Base-by-base conservation (phyloP, 306 rosid genomes). In the Quercus robur region DNA sequence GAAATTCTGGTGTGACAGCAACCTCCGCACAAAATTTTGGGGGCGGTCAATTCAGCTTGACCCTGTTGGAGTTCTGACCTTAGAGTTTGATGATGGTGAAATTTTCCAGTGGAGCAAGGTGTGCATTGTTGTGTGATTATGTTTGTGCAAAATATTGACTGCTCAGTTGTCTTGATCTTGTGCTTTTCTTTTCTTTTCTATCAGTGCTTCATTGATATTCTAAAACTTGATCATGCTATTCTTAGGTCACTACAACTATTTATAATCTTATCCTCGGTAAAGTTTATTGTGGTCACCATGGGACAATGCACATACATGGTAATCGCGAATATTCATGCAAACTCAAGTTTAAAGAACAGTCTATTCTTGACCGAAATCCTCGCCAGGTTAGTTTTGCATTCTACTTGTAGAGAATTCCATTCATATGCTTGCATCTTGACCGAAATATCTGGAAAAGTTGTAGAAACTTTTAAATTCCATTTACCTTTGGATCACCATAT, bases 91-190 rank as follows among this genome's bases (percentile, higher is more conserved):
- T 38, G 99, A 95, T 77, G 99, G 99, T 5, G 99, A 95, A 90
- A 75, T 89, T 84, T 95, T 95, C 78, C 99, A 90, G 87, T 95
- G 99, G 99, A 91, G 97, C 87, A 95, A 95, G 98, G 99, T 95
- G 71, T 56, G 81, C 15, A 58, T 76, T 72, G 19, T 75, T 71
- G 21, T 73, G 20, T 63, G 70, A 80, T 62, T 67, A 66, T 76
- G 54, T 80, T 83, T 80, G 31, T 26, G 5, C 62, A 6, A 33
- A 33, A 31, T 75, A 63, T 75, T 12, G 70, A 44, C 51, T 19
- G 72, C 54, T 70, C n/a, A 64, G 38, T 33, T 41, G 77, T 78
- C 8, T 73, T 54, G 9, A 66, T 70, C 49, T 70, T 54, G 31
- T 52, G 77, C 41, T 17, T 12, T 56, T 35, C 20, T 28, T 12